Evolutionary conservation across 768 basidiomycete species (phyloP), one percentile per base, ranked within the genome.

Genomic region (Auriculariales sp.): DNA sequence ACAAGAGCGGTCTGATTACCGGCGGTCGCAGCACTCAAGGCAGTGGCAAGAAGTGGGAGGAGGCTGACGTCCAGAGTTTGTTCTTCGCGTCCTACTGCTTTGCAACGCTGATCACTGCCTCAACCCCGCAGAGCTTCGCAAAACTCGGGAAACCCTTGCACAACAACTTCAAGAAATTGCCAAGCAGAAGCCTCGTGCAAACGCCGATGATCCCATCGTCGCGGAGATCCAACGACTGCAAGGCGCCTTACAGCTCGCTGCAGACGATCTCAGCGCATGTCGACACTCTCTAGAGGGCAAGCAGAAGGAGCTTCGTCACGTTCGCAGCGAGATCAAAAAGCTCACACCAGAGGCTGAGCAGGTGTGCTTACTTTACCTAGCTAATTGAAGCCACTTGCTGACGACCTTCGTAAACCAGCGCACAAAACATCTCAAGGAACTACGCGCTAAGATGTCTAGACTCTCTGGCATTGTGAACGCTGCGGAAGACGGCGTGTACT

Each of bases 1-100:
- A 99, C 64, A 93, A 93, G 69, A 92, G 89, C 56, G 95, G 95
- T 53, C 68, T 94, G 44, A 98, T 99, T 61, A 99, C 95, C 29
- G 95, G 95, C 67, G 95, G 95, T 25, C 72, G 79, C 45, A 88
- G 89, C 57, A 75, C 82, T 0, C 81, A 83, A 53, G 73, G 70
- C 42, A 79, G 64, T n/a, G 74, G 73, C 33, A 86, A 87, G 67
- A 91, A 89, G 60, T 97, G 91, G 83, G 89, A 94, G 52, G 94
- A 98, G 62, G 85, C 84, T 57, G 92, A 95, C 56, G 75, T 97
- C 3, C 81, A 89, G 64, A 85, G 91, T 88, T 54, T 35, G 65
- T 57, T 32, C 36, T n/a, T 28, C 19, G 39, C n/a, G 17, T 47
- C 28, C 25, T 47, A 36, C 12, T 10, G 14, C 35, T 47, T 46